Evolutionary conservation across 768 basidiomycete species (phyloP), one percentile per base, ranked within the genome.

Genomic region (Baorangia bicolor): DNA sequence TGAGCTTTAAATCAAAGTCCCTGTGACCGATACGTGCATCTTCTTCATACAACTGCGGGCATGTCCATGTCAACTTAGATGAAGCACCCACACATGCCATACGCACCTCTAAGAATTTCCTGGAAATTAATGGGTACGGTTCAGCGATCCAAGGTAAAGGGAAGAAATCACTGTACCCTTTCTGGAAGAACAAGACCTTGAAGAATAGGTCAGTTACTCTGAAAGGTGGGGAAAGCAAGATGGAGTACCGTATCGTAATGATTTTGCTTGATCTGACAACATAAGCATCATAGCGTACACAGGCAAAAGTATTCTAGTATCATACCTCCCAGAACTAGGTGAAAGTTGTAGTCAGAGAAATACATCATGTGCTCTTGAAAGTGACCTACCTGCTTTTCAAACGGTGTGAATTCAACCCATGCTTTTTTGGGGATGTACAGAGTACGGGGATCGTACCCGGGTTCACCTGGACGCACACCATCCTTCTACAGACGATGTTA

Each of bases 131-230:
- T 70, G 39, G 11, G 2, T 12, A 31, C 31, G 5, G 27, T 34
- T 56, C 12, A 65, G 39, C 51, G 21, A 41, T 35, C 7, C 21
- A 35, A 23, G 7, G 21, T 8, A 35, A 52, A 45, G 1, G 18
- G n/a, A 56, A 61, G 71, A 48, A 31, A 41, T 5, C 21, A 49
- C 47, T 44, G 27, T 62, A 89, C 88, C 97, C 97, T 83, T 99
- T 98, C 74, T 99, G 97, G 75, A 98, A 99, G 78, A 98, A 98
- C 44, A 98, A 73, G 40, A 97, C 81, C 87, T 89, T 60, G 10
- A 60, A 28, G 56, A 25, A 53, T 20, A 23, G 13, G 25, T 60
- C 44, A 63, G 56, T 42, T 40, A 39, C 49, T 56, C 50, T 64
- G 68, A 70, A 28, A 23, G 5, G 39, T 18, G 18, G 7, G 31